phyloP scores from a whole-genome alignment of 139 green algal species.

The Coelastrella sp. region DNA sequence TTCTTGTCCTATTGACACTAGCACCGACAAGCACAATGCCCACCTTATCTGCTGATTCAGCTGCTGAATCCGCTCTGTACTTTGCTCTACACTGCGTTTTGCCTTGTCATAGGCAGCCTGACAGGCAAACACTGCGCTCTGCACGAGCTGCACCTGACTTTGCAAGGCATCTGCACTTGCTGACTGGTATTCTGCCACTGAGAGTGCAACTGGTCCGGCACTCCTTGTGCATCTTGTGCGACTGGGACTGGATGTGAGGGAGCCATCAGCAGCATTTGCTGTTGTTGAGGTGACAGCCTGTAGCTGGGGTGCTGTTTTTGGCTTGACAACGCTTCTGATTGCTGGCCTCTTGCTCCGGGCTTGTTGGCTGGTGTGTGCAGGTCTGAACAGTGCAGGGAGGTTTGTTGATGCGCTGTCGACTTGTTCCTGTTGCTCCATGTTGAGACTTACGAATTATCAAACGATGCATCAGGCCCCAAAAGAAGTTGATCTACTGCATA shows the following conservation, averaged over 20 bases:
- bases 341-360: background rate
- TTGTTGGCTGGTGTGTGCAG: background rate
- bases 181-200: constrained; percentile 4
- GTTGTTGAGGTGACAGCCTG: too few species aligned
- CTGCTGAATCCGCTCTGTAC: constrained; percentile 12
- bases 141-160: constrained; percentile 23
- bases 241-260: background rate
- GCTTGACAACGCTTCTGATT: background rate
- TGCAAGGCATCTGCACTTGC: constrained; percentile 28
- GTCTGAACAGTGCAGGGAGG: background rate
- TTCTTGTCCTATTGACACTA: too few species aligned
- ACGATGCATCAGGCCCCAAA: too few species aligned
- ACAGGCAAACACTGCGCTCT: constrained; percentile 2
- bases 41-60: constrained; percentile 32
- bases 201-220: background rate
- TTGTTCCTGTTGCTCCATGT: too few species aligned
- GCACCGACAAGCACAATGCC: background rate
- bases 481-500: too few species aligned
- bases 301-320: background rate
- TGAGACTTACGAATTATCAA: too few species aligned
- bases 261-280: too few species aligned
- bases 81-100: background rate
- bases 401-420: too few species aligned
- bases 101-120: constrained; percentile 17
- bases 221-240: background rate